A percentile compares a stretch with the other conserved stretches of the same genome.
phyloP scores from a whole-genome alignment of 305 asterid genomes.

The Lippia alba region DNA sequence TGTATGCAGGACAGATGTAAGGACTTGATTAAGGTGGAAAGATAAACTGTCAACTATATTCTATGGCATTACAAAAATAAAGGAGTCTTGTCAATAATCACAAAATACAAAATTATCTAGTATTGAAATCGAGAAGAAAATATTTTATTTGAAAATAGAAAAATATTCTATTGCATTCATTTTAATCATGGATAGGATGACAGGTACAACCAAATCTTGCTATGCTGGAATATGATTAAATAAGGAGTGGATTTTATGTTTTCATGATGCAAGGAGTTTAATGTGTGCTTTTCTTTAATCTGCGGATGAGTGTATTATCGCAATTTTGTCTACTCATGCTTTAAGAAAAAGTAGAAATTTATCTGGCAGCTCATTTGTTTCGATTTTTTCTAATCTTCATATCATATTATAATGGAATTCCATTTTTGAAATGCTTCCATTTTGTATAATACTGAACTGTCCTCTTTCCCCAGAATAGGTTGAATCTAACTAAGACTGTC shows the following conservation, averaged over 20 bases:
- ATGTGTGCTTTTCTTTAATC: background rate
- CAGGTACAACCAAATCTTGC: background rate
- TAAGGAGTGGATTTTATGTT: slow-evolving; percentile 1
- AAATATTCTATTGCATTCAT: no score
- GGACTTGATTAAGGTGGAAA: background rate
- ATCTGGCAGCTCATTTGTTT: background rate
- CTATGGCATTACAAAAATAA: no score
- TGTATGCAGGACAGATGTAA: no score
- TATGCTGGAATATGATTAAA: background rate
- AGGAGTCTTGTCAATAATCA: background rate
- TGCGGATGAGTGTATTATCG: background rate
- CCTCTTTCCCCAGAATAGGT: slow-evolving; percentile 49
- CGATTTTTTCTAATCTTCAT: background rate
- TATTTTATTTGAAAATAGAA: no score
- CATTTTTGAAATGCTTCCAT: background rate
- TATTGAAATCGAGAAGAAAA: background rate
- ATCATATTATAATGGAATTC: background rate
- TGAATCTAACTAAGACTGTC: slow-evolving; percentile 87
- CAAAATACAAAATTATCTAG: background rate
- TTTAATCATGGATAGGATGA: slow-evolving; percentile 2
- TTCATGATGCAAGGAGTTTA: background rate
- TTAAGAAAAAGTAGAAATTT: background rate
- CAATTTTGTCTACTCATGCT: background rate
- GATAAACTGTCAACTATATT: background rate
- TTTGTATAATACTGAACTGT: background rate